These are phyloP conservation scores for Colletotrichum abscissum DNA, from an alignment of 2,329 filamentous ascomycete species.

Conservation along the genomic window DNA sequence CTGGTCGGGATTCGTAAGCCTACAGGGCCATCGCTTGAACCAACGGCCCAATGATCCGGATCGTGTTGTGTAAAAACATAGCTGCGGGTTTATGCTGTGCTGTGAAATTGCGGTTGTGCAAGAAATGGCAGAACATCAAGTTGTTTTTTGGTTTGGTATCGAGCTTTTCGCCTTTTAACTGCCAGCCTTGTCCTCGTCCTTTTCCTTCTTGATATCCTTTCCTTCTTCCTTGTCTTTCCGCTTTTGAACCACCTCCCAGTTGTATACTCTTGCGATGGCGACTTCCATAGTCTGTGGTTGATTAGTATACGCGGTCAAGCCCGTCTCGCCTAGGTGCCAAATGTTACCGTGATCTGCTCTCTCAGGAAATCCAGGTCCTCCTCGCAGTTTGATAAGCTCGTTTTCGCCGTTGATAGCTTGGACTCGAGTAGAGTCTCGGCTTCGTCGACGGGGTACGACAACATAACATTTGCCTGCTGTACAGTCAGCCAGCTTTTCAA, in stretches of 20 bases:
- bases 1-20: slow-evolving; percentile 1
- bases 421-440: slow-evolving; percentile 81
- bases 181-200: slow-evolving; percentile 50
- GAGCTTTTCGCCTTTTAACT: slow-evolving; percentile 39
- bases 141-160: slow-evolving; percentile 29
- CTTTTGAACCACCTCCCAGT: slow-evolving; percentile 98
- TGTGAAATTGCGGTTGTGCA: not conserved
- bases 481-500: slow-evolving; percentile 39
- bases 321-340: not conserved
- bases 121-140: not conserved
- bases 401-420: slow-evolving; percentile 83
- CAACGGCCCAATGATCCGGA: not conserved
- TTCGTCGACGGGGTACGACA: slow-evolving; percentile 91
- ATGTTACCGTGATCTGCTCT: slow-evolving; percentile 92
- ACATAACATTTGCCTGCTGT: slow-evolving; percentile 90
- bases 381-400: slow-evolving; percentile 87
- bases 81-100: not conserved
- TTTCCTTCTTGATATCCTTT: slow-evolving; percentile 51
- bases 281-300: slow-evolving; percentile 88
- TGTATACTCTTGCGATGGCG: slow-evolving; percentile 96
- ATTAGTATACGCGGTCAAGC: slow-evolving; percentile 25
- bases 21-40: not conserved
- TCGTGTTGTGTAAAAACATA: not conserved
- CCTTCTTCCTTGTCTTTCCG: slow-evolving; percentile 86
- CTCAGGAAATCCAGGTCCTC: slow-evolving; percentile 96